Evolutionary conservation across 2,329 filamentous ascomycete genomes (phyloP).

Genomic region (Orbilia ellipsospora): DNA sequence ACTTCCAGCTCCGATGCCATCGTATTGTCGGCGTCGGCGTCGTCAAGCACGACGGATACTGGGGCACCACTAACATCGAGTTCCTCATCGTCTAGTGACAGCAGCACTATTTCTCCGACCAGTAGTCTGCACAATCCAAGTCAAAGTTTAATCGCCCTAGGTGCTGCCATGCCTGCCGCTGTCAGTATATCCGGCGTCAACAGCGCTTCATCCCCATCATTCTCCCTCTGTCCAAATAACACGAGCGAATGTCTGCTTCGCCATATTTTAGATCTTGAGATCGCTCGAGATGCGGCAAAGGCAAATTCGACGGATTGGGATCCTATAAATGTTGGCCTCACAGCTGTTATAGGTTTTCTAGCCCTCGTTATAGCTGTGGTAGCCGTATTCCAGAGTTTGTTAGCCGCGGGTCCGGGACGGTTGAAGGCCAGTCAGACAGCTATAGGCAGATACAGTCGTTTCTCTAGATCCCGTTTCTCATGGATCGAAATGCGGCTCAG

Average conservation of each 20-base stretch:
- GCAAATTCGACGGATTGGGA: constrained; percentile 16
- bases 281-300: not conserved
- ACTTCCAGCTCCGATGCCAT: too few species aligned
- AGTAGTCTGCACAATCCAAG: too few species aligned
- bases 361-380: constrained; percentile 22
- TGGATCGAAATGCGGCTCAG: constrained; percentile 25
- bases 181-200: not conserved
- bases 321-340: constrained; percentile 24
- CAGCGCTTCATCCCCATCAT: not conserved
- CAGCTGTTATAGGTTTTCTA: constrained; percentile 19
- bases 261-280: constrained; percentile 6
- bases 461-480: constrained; percentile 17
- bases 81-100: too few species aligned
- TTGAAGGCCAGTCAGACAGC: constrained; percentile 26
- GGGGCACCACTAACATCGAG: too few species aligned
- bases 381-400: constrained; percentile 10
- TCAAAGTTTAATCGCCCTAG: too few species aligned
- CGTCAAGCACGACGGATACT: too few species aligned
- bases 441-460: constrained; percentile 27
- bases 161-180: too few species aligned
- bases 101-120: too few species aligned
- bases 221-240: constrained; percentile 18
- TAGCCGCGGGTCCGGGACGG: constrained; percentile 21
- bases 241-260: constrained; percentile 22
- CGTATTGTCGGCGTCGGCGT: too few species aligned